Conservation (phyloP, 768 basidiomycete species). For the Harrya chromipes region DNA sequence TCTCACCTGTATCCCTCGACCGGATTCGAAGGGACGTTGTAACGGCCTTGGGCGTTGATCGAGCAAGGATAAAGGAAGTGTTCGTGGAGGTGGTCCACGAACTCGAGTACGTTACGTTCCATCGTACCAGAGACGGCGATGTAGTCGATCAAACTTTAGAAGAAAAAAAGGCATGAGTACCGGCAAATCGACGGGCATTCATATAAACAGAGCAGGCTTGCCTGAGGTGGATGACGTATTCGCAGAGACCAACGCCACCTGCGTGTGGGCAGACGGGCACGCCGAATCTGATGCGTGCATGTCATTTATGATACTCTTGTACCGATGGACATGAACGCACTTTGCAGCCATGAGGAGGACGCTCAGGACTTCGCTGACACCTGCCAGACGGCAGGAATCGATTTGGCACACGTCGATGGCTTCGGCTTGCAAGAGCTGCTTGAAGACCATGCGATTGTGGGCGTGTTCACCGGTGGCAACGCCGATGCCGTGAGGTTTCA, state of each 20-base stretch:
- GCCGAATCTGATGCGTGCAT: constrained; percentile 56
- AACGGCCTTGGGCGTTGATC: constrained; percentile 80
- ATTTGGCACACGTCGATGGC: constrained; percentile 96
- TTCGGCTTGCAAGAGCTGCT: constrained; percentile 88
- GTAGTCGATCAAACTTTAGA: constrained; percentile 81
- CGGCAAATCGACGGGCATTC: not conserved
- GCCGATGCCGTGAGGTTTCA: constrained; percentile 82
- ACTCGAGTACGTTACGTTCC: constrained; percentile 93
- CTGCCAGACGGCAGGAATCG: constrained; percentile 90
- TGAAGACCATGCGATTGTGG: constrained; percentile 96
- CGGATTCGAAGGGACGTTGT: constrained; percentile 78
- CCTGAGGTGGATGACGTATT: constrained; percentile 89
- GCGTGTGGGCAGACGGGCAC: constrained; percentile 95
- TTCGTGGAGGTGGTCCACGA: constrained; percentile 89
- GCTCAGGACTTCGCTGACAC: constrained; percentile 92
- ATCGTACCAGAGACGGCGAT: constrained; percentile 88
- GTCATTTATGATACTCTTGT: not conserved
- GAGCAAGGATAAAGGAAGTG: constrained; percentile 88
- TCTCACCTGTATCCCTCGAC: constrained; percentile 63
- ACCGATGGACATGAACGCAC: constrained; percentile 35
- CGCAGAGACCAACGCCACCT: constrained; percentile 92
- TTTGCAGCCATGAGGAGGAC: constrained; percentile 94
- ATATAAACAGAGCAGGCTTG: constrained; percentile 19
- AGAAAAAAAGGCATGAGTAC: not conserved
- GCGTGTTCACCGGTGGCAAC: constrained; percentile 97